Evolutionary conservation across 2,329 filamentous ascomycete genomes (phyloP), one percentile per base, ranked within the genome.

Genomic region (Neofusicoccum umdonicola): DNA sequence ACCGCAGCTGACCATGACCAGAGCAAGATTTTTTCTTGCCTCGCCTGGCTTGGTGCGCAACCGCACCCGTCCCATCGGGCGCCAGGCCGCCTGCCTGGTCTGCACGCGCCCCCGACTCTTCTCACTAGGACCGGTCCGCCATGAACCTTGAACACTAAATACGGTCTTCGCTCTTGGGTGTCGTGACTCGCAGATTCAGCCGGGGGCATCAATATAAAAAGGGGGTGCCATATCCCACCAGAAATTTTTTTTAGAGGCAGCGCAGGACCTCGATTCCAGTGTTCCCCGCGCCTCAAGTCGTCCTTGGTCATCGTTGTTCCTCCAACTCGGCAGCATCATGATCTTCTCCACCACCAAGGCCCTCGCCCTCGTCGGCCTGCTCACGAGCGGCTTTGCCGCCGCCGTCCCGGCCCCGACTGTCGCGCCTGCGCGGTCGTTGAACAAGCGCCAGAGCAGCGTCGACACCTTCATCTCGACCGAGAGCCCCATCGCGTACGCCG

Each of bases 381-480:
- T 61, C 13, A 41, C 11, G 8, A 50, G 42, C 44, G 11, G 17
- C n/a, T 50, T 13, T 8, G 39, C 39, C 17, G 19, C 22, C n/a
- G 56, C 42, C 12, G 45, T 65, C 4, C 63, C 63, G 7, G 37
- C 63, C 13, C 9, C 44, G 1, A 45, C 54, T 15, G 11, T 3
- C 37, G 37, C 9, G 37, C 9, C 45, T 41, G 9, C 4, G 9
- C 27, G 4, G 27, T 31, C 27, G 27, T 31, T 31, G 27, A 31
- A 31, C 12, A 61, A 61, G 47, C 42, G 63, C 19, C 63, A 65
- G 39, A 48, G 48, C 37, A 31, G 22, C 6, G 22, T 65, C 17
- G 63, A 61, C 12, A 17, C 44, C n/a, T 65, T 50, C 37, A 60
- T 65, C 22, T 47, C 54, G 13, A 51, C 63, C 15, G 63, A 65